Conservation (phyloP, 257 asterid species). For the Przewalskia tangutica region DNA sequence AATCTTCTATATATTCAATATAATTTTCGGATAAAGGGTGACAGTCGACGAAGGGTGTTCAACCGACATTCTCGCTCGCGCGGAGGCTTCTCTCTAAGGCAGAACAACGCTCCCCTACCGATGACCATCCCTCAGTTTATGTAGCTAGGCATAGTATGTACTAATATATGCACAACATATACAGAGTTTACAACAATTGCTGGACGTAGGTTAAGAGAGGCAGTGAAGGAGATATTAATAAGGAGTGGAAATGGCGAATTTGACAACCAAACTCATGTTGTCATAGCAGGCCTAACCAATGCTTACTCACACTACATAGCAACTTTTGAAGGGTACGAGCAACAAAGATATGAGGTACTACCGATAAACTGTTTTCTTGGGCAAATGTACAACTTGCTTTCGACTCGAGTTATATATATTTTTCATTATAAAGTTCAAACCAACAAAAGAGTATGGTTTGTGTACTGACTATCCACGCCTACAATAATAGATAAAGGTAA, state of each 20-base stretch:
- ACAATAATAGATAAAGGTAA: neutral
- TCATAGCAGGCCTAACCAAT: slow-evolving; percentile 55
- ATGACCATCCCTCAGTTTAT: too few relatives aligned
- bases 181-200: slow-evolving; percentile 69
- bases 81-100: too few relatives aligned
- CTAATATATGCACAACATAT: neutral
- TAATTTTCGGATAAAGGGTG: too few relatives aligned
- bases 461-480: too few relatives aligned
- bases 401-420: neutral
- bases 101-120: too few relatives aligned
- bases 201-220: slow-evolving; percentile 51
- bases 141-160: too few relatives aligned
- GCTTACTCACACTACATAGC: slow-evolving; percentile 47
- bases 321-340: slow-evolving; percentile 50
- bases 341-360: slow-evolving; percentile 48
- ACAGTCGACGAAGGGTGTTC: too few relatives aligned
- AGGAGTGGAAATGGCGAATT: slow-evolving; percentile 35
- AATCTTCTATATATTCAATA: too few relatives aligned
- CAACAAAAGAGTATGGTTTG: neutral
- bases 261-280: slow-evolving; percentile 20
- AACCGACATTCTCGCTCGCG: too few relatives aligned
- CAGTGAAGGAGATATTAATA: slow-evolving; percentile 41
- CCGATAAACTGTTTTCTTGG: neutral
- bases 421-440: neutral
- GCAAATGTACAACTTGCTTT: neutral